Base-by-base conservation (phyloP, 2,329 filamentous ascomycete species). In the Sclerotinia spermophila region DNA sequence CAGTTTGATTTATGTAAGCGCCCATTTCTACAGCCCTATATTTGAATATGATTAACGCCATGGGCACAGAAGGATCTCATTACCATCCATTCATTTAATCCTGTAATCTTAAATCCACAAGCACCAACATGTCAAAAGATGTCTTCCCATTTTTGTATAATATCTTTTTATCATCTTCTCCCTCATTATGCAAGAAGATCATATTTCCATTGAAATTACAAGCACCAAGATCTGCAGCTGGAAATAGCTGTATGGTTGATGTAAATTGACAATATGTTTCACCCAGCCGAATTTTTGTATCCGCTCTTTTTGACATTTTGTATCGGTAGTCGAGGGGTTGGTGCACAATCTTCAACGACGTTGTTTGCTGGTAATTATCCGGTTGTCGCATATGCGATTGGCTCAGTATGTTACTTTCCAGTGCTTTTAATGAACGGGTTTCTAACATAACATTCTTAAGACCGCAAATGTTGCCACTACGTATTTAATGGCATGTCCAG, bases 401-500 rank as follows among this genome's bases (percentile, higher is more conserved):
- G 56, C 17, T 74, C 71, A 33, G 73, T 74, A 64, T 45, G 71
- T 67, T 6, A 27, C 56, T n/a, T 42, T 11, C 13, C 6, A n/a
- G n/a, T 61, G 21, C 13, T 19, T 42, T 21, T 17, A 21, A 30
- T 42, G 6, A 6, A 38, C 4, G 19, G 35, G 13, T 33, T 4
- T 40, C 7, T 19, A 40, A 64, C 38, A 27, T 27, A 30, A 21
- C 8, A 5, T 19, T 30, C 8, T 21, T n/a, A 65, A 69, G 67
- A 51, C 53, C 19, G 40, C 40, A 61, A 42, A 72, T 73, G 68
- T 67, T 56, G 70, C 66, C 33, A 75, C 73, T 19, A 74, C 72
- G 0, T 75, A 75, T 45, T 72, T 72, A 38, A 51, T 75, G 21
- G 73, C 69, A 21, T 75, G 72, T 38, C 40, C 72, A 6, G 55